Evolutionary conservation across 306 rosid genomes (phyloP).

Genomic region (Cercis canadensis): DNA sequence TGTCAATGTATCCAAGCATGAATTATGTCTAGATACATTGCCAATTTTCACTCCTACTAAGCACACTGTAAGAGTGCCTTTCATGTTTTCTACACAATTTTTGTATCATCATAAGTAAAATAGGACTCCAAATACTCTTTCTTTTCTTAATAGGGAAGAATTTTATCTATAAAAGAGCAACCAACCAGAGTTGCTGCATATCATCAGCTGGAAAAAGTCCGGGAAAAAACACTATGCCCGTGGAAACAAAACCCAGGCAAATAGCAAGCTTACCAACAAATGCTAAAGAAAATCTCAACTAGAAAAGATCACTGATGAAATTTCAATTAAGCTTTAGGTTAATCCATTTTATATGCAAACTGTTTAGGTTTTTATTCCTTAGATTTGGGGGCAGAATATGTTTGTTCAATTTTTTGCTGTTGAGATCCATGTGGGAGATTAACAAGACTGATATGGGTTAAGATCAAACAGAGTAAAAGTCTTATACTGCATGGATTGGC

Average conservation of each 20-base stretch:
- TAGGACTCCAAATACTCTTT: neutral
- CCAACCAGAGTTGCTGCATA: neutral
- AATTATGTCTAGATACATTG: neutral
- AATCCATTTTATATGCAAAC: neutral
- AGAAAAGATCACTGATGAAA: constrained; percentile 1
- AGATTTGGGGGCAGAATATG: neutral
- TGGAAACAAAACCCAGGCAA: neutral
- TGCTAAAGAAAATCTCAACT: neutral
- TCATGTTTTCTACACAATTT: neutral
- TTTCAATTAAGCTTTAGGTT: constrained; percentile 13
- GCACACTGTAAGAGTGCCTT: neutral
- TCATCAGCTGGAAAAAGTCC: neutral
- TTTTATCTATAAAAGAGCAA: no score
- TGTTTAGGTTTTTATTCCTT: neutral
- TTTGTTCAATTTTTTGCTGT: no score
- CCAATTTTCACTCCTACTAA: neutral
- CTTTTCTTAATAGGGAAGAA: neutral
- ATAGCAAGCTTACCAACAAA: neutral
- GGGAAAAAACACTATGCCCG: neutral
- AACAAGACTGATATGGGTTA: no score
- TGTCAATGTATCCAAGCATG: neutral
- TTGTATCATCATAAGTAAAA: no score
- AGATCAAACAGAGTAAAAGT: neutral
- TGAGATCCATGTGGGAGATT: no score
- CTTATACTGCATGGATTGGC: neutral